Evolutionary conservation across 768 basidiomycete species (phyloP).

Genomic region (Suillus plorans): DNA sequence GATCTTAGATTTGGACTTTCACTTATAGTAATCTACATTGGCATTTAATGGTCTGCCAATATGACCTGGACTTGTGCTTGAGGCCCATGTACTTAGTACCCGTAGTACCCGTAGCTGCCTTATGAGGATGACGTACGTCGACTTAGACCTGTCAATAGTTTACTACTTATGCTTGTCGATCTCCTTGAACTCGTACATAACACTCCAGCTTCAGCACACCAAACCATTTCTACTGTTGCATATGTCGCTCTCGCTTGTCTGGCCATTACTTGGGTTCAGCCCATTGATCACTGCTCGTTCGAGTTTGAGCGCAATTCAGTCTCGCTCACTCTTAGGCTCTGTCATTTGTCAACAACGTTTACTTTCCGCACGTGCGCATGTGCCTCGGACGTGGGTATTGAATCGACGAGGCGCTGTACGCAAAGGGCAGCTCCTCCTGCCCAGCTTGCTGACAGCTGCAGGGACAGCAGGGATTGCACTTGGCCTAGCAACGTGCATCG

Average conservation of each 20-base stretch:
- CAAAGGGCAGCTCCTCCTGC: slow-evolving; percentile 14
- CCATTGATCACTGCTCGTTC: slow-evolving; percentile 9
- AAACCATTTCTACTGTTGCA: not conserved
- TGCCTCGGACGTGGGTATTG: not conserved
- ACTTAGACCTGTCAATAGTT: not conserved
- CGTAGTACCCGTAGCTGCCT: not conserved
- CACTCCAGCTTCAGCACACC: not conserved
- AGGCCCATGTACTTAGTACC: not conserved
- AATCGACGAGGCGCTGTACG: not conserved
- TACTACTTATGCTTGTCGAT: not conserved
- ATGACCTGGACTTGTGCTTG: not conserved
- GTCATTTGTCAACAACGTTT: not conserved
- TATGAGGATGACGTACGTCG: slow-evolving; percentile 9
- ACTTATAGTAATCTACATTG: not conserved
- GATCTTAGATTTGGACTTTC: not conserved
- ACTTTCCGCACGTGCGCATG: not conserved
- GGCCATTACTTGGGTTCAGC: slow-evolving; percentile 18
- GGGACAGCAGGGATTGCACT: slow-evolving; percentile 45
- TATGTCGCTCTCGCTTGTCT: slow-evolving; percentile 10
- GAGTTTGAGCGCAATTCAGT: slow-evolving; percentile 2
- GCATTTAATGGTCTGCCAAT: not conserved
- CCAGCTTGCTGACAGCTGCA: slow-evolving; percentile 25
- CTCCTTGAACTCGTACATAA: not conserved
- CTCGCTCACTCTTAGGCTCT: slow-evolving; percentile 3
- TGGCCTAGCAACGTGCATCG: slow-evolving; percentile 39